Conservation (phyloP, 176 grass and related monocot genomes). For the Chrysopogon serrulatus region DNA sequence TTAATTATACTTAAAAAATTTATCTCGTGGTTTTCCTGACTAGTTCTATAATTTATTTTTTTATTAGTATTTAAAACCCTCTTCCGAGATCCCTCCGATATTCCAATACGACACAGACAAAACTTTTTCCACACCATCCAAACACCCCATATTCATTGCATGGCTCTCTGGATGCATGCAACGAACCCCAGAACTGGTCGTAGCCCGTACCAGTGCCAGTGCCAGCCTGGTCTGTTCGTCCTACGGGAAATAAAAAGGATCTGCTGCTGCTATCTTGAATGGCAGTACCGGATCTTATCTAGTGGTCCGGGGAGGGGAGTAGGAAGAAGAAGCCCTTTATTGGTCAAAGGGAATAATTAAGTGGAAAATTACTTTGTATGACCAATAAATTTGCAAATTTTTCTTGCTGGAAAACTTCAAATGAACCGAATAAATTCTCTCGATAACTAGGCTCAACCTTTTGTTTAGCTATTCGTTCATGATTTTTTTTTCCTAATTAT, state of each 20-base stretch:
- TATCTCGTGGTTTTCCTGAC: too few relatives aligned
- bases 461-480: too few relatives aligned
- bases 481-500: neutral
- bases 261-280: neutral
- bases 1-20: too few relatives aligned
- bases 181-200: neutral
- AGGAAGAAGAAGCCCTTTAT: neutral
- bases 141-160: constrained; percentile 25
- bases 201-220: neutral
- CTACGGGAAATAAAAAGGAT: neutral
- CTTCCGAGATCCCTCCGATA: too few relatives aligned
- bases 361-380: neutral
- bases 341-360: constrained; percentile 9
- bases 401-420: neutral
- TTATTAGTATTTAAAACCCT: too few relatives aligned
- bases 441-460: too few relatives aligned
- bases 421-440: neutral
- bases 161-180: neutral
- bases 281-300: neutral
- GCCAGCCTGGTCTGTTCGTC: neutral
- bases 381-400: neutral
- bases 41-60: too few relatives aligned
- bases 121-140: too few relatives aligned
- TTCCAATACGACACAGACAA: too few relatives aligned
- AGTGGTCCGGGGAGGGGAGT: neutral